Evolutionary conservation across 495 filamentous ascomycete genomes (phyloP).

Genomic region (Trichoderma virens): DNA sequence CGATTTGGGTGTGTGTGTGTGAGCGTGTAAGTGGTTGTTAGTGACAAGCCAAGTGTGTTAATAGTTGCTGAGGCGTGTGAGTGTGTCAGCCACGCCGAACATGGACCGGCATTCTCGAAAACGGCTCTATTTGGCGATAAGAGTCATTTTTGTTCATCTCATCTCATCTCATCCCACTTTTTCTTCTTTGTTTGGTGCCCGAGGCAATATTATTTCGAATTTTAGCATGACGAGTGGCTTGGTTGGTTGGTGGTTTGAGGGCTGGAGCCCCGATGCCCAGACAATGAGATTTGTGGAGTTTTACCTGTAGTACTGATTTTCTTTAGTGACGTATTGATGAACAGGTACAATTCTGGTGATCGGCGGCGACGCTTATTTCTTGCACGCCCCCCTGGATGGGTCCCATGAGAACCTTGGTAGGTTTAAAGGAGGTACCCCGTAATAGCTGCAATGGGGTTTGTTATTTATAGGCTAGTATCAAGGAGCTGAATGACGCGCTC

Average conservation of each 20-base stretch:
- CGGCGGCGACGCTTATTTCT: not conserved
- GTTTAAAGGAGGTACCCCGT: no score
- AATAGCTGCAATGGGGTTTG: not conserved
- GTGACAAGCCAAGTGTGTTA: not conserved
- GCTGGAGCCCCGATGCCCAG: not conserved
- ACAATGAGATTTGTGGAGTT: not conserved
- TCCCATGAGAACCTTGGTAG: not conserved
- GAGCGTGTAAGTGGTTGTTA: not conserved
- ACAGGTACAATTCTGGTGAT: not conserved
- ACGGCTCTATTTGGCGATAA: not conserved
- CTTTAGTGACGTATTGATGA: not conserved
- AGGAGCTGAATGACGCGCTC: not conserved
- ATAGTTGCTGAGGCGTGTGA: not conserved
- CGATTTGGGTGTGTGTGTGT: not conserved
- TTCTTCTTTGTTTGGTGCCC: not conserved
- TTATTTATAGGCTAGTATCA: not conserved
- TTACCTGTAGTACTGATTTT: not conserved
- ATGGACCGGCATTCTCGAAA: not conserved
- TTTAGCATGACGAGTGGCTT: not conserved
- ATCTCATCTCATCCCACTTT: not conserved
- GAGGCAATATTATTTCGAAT: not conserved
- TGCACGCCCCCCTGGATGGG: constrained; percentile 2
- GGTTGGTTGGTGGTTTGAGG: not conserved
- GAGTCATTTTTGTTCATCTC: not conserved
- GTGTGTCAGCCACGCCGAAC: constrained; percentile 2